Percentiles rank a stretch among this genome's conserved stretches.
These are phyloP conservation scores for Kwoniella dendrophila DNA, from an alignment of 768 basidiomycete species.

Conservation along the genomic window DNA sequence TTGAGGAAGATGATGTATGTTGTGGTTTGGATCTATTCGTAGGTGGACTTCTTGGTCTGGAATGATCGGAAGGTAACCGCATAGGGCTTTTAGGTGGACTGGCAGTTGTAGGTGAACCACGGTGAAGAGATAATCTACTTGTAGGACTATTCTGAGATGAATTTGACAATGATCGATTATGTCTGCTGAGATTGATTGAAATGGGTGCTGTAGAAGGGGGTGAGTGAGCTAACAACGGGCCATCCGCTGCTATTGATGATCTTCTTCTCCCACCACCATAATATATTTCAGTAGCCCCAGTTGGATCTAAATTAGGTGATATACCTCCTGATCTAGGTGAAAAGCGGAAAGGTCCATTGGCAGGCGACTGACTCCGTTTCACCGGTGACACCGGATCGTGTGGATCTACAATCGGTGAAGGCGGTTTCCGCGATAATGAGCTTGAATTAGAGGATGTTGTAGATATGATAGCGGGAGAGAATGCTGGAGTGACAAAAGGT, in stretches of 20 bases:
- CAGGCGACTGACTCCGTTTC: conserved; percentile 13
- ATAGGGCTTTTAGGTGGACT: conserved; percentile 19
- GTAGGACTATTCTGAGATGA: conserved; percentile 28
- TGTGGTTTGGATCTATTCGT: conserved; percentile 1
- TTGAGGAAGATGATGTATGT: background rate
- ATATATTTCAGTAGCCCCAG: conserved; percentile 6
- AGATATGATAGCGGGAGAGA: conserved; percentile 39
- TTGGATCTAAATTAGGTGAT: conserved; percentile 21
- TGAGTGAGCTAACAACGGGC: conserved; percentile 23
- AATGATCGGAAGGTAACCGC: background rate
- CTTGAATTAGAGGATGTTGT: conserved; percentile 7
- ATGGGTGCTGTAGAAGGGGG: conserved; percentile 24
- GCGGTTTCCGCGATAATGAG: conserved; percentile 23
- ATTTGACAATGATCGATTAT: conserved; percentile 34
- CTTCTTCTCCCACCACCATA: conserved; percentile 26
- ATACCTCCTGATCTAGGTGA: conserved; percentile 14
- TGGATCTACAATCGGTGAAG: conserved; percentile 25
- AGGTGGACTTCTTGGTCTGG: conserved; percentile 5
- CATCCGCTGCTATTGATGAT: conserved; percentile 26
- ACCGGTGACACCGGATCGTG: conserved; percentile 18
- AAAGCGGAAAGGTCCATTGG: conserved; percentile 11
- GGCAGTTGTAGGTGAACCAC: conserved; percentile 9
- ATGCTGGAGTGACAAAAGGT: conserved; percentile 48
- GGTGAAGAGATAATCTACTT: conserved; percentile 13
- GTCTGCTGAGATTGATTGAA: conserved; percentile 25